phyloP scores from a whole-genome alignment of 202 grass and related monocot species.

The Alloteropsis angusta region DNA sequence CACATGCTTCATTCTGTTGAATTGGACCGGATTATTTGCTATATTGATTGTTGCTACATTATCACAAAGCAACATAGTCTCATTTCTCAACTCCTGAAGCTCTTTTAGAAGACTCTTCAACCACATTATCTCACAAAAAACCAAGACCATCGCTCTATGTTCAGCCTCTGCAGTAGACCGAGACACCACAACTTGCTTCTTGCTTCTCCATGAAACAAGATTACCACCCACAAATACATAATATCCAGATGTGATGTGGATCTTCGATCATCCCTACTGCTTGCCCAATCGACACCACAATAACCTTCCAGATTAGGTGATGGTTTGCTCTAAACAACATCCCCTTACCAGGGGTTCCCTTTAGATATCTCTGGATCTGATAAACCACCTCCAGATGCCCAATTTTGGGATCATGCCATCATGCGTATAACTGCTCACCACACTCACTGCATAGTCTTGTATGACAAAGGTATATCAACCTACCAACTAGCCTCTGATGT shows the following conservation, averaged over 20 bases:
- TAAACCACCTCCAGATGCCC: no score
- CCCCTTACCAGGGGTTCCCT: background rate
- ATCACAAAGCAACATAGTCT: background rate
- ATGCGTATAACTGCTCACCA: no score
- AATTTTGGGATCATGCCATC: no score
- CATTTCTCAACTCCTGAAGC: background rate
- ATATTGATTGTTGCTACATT: background rate
- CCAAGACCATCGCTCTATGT: background rate
- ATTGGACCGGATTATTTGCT: background rate
- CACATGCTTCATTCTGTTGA: background rate
- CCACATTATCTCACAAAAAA: no score
- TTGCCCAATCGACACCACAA: background rate
- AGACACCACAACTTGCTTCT: background rate
- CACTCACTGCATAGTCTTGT: no score
- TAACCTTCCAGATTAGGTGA: background rate
- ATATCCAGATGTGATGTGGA: background rate
- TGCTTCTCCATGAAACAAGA: background rate
- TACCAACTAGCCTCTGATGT: background rate
- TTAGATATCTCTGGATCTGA: no score
- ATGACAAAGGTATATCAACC: background rate
- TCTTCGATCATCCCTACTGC: background rate
- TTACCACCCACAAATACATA: background rate
- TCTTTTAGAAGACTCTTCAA: background rate
- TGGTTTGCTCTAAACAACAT: background rate
- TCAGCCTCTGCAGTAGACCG: background rate